Evolutionary conservation across 1,139 yeast species (phyloP), one percentile per base, ranked within the genome.

Genomic region (Meyerozyma guilliermondii): DNA sequence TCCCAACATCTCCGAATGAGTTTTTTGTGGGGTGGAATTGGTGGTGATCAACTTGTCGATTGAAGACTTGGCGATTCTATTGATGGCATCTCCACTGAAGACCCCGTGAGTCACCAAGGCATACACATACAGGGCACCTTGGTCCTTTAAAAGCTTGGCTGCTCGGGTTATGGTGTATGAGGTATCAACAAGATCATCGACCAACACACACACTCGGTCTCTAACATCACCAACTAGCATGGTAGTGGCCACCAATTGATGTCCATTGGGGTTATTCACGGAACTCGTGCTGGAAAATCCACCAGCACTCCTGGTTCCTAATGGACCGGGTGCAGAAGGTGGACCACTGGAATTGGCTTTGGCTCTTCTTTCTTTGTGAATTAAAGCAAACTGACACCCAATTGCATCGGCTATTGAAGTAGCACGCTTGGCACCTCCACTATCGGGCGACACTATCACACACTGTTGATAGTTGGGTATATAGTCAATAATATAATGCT

Each of bases 371-470:
- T 94, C 99, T 64, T 94, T 94, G 66, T 94, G 98, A 52, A 94
- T 89, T 60, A 94, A 73, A 0, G 99, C 98, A 71, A 94, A 91
- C 28, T 91, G 78, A 69, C 94, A 79, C 17, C 89, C 92, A 47
- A 94, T 68, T 1, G 87, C 79, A 64, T 92, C 99, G 2, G 98
- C 98, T 49, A 92, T 78, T 1, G 92, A 83, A 1, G 96, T 87
- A 28, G 98, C 98, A 50, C 98, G 73, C 61, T 92, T 92, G 40
- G 98, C 98, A 48, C 98, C 98, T 57, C 98, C 98, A 40, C 96
- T 91, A 65, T 91, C 97, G 0, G 97, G 97, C 1, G 96, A 87
- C 26, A 91, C 96, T 52, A 91, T 81, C 10, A 89, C 95, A 43
- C 89, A 84, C 31, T 87, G 83, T 49, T 78, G 78, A 60, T 81